phyloP scores from a whole-genome alignment of 768 basidiomycete genomes.

The Trametes meyenii region DNA sequence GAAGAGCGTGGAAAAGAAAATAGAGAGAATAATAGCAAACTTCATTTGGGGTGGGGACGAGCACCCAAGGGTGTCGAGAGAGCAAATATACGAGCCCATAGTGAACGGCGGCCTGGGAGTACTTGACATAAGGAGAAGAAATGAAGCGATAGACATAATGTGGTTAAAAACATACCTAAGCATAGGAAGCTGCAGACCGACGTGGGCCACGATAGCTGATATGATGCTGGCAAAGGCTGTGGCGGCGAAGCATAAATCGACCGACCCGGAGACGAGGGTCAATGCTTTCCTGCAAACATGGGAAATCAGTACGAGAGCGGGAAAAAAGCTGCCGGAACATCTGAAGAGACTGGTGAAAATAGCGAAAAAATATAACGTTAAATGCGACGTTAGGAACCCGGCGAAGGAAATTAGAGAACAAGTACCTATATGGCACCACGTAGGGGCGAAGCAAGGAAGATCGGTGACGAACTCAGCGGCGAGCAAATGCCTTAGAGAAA shows the following conservation, averaged over 20 bases:
- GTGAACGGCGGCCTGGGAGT: slow-evolving; percentile 2
- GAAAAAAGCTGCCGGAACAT: not conserved
- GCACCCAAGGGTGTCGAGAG: not conserved
- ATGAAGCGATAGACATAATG: not conserved
- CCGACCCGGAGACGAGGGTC: not conserved
- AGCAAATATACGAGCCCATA: not conserved
- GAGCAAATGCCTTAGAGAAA: not conserved
- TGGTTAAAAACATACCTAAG: slow-evolving; percentile 19
- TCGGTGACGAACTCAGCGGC: too few species aligned
- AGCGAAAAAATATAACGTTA: not conserved
- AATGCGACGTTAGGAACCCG: not conserved
- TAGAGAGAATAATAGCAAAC: not conserved
- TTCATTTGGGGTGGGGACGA: slow-evolving; percentile 7
- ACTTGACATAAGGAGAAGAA: not conserved
- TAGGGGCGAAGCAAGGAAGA: not conserved
- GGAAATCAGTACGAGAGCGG: not conserved
- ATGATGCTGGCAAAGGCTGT: not conserved
- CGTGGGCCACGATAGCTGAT: slow-evolving; percentile 19
- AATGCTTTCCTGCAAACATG: not conserved
- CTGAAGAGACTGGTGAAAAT: not conserved
- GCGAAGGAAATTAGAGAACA: not conserved
- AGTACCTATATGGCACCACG: not conserved
- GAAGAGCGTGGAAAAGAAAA: not conserved
- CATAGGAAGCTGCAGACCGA: not conserved
- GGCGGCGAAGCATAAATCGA: not conserved